Evolutionary conservation across 2,329 filamentous ascomycete species (phyloP), one percentile per base, ranked within the genome.

Genomic region (Aspergillus brunneoviolaceus): DNA sequence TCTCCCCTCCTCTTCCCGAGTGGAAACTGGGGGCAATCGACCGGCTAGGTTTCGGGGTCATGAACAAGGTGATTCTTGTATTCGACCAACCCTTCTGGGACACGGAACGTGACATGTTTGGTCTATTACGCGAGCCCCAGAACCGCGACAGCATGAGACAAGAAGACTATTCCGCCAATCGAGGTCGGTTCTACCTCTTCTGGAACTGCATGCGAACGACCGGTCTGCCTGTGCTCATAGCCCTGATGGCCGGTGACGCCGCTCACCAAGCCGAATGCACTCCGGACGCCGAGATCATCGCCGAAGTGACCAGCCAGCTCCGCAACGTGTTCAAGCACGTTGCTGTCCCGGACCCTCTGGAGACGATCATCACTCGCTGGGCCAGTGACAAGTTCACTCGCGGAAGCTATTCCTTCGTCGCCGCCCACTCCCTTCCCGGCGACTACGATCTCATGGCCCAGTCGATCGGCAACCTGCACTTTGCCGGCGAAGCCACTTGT

Each of bases 141-240:
- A 85, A 86, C 61, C 80, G 83, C 3, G 83, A 87, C 59, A 96
- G 92, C 70, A 82, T 93, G 57, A 82, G 87, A 49, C 92, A 96
- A 69, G 84, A 85, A 54, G 90, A 96, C 65, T 98, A 98, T 70
- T 82, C 87, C 5, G 81, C 84, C 3, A 88, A 87, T 62, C 87
- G 94, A 56, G 94, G 94, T n/a, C 89, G 93, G 25, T 96, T 96
- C 77, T 99, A 98, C 70, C 86, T 99, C 68, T 98, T 96, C 85
- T 98, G 96, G 85, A 98, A 99, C 69, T 92, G 92, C 57, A 89
- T 92, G 61, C 91, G 92, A 67, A 96, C 91, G 3, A 92, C 90
- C 50, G 96, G 96, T 0, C 81, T 96, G 39, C 95, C 91, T 1
- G 92, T 92, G 55, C 82, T 97, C 25, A 87, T 98, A 62, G 95